phyloP scores from a whole-genome alignment of 192 early-diverging fungal species.

The Diversispora eburnea region DNA sequence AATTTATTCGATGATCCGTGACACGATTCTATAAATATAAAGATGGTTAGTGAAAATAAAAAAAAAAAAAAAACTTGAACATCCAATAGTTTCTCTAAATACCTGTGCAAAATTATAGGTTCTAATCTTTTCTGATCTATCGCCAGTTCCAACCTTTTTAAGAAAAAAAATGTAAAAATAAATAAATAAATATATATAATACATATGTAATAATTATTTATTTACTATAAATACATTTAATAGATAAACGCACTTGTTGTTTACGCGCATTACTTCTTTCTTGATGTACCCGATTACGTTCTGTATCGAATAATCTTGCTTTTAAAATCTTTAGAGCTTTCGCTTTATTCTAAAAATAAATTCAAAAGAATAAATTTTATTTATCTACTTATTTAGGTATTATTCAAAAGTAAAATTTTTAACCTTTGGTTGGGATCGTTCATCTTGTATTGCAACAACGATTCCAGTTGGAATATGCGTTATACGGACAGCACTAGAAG shows the following conservation, averaged over 20 bases:
- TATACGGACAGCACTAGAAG: constrained; percentile 89
- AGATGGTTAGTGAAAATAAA: background rate
- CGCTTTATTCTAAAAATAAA: constrained; percentile 65
- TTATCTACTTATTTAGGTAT: background rate
- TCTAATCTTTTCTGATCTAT: constrained; percentile 77
- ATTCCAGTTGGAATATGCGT: constrained; percentile 92
- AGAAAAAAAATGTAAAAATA: background rate
- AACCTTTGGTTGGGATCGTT: constrained; percentile 86
- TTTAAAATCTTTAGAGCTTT: constrained; percentile 82
- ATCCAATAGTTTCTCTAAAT: constrained; percentile 8
- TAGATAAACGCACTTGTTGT: constrained; percentile 48
- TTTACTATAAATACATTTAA: too few species aligned
- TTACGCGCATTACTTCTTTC: constrained; percentile 55
- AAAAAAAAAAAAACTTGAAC: background rate
- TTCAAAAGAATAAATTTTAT: background rate
- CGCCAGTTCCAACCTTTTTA: constrained; percentile 55
- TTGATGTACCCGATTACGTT: constrained; percentile 54
- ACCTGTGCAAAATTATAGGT: constrained; percentile 81
- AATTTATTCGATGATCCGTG: constrained; percentile 78
- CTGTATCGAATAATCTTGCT: constrained; percentile 71
- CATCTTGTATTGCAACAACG: constrained; percentile 81
- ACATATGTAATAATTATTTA: background rate
- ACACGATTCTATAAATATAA: constrained; percentile 54
- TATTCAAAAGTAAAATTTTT: background rate
- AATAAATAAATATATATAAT: background rate